These are phyloP conservation scores for Haberlea rhodopensis DNA, from an alignment of 257 asterid species.

Conservation along the genomic window DNA sequence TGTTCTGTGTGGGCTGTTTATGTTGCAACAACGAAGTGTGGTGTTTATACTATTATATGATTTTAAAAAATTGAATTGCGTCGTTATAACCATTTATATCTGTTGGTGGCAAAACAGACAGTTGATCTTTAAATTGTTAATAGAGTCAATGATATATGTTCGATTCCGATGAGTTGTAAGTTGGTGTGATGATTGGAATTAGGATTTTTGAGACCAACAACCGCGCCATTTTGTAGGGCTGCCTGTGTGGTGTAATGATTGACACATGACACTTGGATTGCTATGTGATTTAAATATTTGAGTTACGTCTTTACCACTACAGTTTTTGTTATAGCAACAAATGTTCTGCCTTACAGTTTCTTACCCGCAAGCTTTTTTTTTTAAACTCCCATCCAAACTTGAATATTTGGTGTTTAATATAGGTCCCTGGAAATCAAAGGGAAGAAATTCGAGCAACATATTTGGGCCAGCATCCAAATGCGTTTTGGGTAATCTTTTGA, in stretches of 20 bases:
- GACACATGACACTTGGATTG: background rate
- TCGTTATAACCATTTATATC: no score
- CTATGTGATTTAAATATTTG: no score
- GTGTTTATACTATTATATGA: background rate
- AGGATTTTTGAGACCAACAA: background rate
- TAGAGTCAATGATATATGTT: background rate
- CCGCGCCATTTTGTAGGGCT: background rate
- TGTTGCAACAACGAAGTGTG: background rate
- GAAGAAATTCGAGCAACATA: constrained; percentile 69
- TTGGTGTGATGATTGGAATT: background rate
- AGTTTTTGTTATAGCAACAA: no score
- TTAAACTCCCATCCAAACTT: constrained; percentile 19
- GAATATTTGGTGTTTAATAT: no score
- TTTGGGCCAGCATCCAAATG: constrained; percentile 82
- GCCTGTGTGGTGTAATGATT: background rate
- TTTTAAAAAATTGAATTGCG: background rate
- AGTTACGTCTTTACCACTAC: no score
- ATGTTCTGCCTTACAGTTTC: no score
- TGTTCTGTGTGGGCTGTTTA: background rate
- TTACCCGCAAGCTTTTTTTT: constrained; percentile 16
- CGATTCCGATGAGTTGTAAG: no score
- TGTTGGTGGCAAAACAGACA: no score
- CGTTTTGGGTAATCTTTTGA: constrained; percentile 71
- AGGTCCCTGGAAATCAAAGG: constrained; percentile 56
- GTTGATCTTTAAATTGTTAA: no score